phyloP scores from a whole-genome alignment of 805 yeast species.

The Sugiyamaella valdiviana region DNA sequence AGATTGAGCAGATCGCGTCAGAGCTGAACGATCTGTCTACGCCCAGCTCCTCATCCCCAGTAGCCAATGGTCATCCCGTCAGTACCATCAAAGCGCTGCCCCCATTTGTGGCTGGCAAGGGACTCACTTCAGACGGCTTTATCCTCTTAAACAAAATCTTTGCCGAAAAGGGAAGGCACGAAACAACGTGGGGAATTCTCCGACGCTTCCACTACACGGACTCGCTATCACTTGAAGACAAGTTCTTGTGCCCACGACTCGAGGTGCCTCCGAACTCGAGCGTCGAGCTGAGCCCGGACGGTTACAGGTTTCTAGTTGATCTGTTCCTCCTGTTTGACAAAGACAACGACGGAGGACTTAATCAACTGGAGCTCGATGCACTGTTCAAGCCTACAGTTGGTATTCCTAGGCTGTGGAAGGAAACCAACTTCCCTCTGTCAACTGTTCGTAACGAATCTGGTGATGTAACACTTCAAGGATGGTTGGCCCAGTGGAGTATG shows the following conservation, averaged over 20 bases:
- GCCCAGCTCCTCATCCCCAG: conserved; percentile 11
- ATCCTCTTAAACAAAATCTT: conserved; percentile 69
- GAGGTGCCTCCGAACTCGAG: conserved; percentile 19
- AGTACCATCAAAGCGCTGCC: conserved; percentile 18
- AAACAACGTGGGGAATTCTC: conserved; percentile 92
- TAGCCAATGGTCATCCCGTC: not conserved
- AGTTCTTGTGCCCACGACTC: conserved; percentile 61
- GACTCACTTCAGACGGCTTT: conserved; percentile 71
- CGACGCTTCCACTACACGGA: conserved; percentile 88
- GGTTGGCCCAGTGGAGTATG: conserved; percentile 99
- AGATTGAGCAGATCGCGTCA: conserved; percentile 36
- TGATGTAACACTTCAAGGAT: conserved; percentile 87
- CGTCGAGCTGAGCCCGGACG: conserved; percentile 87
- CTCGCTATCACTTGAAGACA: conserved; percentile 76
- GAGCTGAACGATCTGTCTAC: conserved; percentile 32
- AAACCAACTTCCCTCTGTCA: conserved; percentile 75
- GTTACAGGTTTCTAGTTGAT: conserved; percentile 88
- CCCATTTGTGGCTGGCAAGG: conserved; percentile 33
- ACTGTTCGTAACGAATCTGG: conserved; percentile 90
- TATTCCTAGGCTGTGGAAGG: conserved; percentile 79
- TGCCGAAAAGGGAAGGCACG: conserved; percentile 91
- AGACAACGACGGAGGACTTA: conserved; percentile 95
- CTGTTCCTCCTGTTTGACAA: conserved; percentile 80
- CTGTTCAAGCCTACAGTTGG: conserved; percentile 92
- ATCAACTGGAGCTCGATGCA: conserved; percentile 58